Conservation (phyloP, 257 asterid species). For the Solanum stenotomum region DNA sequence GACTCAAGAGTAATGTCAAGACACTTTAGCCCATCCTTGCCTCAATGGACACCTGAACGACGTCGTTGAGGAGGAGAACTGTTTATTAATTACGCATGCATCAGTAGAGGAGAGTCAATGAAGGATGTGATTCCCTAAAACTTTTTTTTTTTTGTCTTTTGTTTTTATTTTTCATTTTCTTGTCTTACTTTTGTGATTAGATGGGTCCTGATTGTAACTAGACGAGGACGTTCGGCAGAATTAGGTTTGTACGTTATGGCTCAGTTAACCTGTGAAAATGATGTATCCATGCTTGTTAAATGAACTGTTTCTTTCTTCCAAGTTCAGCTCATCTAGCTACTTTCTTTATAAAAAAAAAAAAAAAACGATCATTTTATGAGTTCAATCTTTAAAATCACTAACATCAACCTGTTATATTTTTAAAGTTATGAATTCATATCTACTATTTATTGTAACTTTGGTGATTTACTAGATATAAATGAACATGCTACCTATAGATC, state of each 20-base stretch:
- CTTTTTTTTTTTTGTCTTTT: neutral
- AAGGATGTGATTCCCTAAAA: slow-evolving; percentile 25
- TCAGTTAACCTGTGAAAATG: slow-evolving; percentile 34
- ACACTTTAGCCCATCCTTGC: slow-evolving; percentile 83
- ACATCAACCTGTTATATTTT: neutral
- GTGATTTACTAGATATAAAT: neutral
- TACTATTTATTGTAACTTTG: neutral
- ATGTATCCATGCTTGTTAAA: slow-evolving; percentile 43
- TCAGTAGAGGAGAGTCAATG: slow-evolving; percentile 18
- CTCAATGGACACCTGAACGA: slow-evolving; percentile 76
- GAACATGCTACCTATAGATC: neutral
- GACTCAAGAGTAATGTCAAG: slow-evolving; percentile 78
- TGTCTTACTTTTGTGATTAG: slow-evolving; percentile 29
- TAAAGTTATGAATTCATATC: neutral
- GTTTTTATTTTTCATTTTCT: neutral
- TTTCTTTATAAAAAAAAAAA: neutral
- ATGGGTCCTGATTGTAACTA: slow-evolving; percentile 31
- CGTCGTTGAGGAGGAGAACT: slow-evolving; percentile 22
- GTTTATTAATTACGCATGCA: neutral
- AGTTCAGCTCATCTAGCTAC: neutral
- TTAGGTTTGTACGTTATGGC: slow-evolving; percentile 30
- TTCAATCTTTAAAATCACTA: neutral
- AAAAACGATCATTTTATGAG: accelerated
- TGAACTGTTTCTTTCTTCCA: slow-evolving; percentile 36
- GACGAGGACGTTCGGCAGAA: slow-evolving; percentile 31